Evolutionary conservation across 2,329 filamentous ascomycete genomes (phyloP), one percentile per base, ranked within the genome.

Genomic region (Neofusicoccum umdonicola): DNA sequence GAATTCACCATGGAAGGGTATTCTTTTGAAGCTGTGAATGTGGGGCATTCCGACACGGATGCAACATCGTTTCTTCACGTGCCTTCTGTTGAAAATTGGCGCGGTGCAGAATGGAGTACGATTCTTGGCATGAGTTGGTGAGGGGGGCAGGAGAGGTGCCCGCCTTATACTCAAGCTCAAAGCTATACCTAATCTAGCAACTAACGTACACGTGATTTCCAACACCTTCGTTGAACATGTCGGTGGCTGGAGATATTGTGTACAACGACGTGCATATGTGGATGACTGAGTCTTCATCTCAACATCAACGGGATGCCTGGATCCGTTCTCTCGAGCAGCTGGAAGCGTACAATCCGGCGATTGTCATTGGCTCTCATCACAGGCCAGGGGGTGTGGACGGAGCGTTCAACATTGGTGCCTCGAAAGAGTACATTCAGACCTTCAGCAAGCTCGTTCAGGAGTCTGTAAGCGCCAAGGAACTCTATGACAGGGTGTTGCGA

Each of bases 181-280:
- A n/a, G n/a, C n/a, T n/a, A n/a, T n/a, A n/a, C n/a, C n/a, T n/a
- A n/a, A n/a, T n/a, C n/a, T n/a, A n/a, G n/a, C n/a, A n/a, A n/a
- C n/a, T n/a, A n/a, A n/a, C n/a, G n/a, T n/a, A n/a, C n/a, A n/a
- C n/a, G n/a, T n/a, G n/a, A n/a, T n/a, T n/a, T n/a, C n/a, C n/a
- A n/a, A n/a, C n/a, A n/a, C n/a, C n/a, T 0, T 67, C 70, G 13
- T 50, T 81, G 1, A 64, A 65, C 1, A 70, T 80, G 6, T 78
- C 73, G 0, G 74, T 77, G 1, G 72, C 71, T 0, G 78, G 79
- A 0, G 78, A 81, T 63, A 72, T 75, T 22, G 74, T 79, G 1
- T 79, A 80, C 62, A 76, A 76, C 0, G 69, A 77, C 27, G 70
- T 73, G 3, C 74, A 78, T 57, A 74, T 76, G 66, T 74, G 72